Base-by-base conservation (phyloP, 768 basidiomycete species). In the Ramaria rubella region DNA sequence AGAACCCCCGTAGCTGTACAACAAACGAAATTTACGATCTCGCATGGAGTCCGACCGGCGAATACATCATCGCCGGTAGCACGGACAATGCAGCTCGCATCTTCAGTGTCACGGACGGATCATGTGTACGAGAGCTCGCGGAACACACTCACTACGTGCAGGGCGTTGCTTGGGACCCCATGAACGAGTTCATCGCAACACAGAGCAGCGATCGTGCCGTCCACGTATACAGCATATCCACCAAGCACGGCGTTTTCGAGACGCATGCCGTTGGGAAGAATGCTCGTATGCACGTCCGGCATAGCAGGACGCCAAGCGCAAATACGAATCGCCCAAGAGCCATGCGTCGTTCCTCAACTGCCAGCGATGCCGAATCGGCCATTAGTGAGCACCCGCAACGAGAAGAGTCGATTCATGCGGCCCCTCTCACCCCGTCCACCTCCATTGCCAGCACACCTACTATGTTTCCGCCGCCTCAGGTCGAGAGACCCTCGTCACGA, bases 121-220 rank as follows among this genome's bases (percentile, higher is more conserved):
- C 87, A 75, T 90, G 89, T 64, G 79, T 96, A 12, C 82, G 85
- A 62, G 90, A 93, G 68, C 87, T 94, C 58, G 87, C 90, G 1
- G 95, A 98, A 65, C 96, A 99, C 70, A 83, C 80, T 34, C 95
- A 98, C 70, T 98, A 90, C 67, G 96, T 99, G 0, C 96, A 99
- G 74, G 96, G 96, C 8, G 96, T 98, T 27, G 91, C 95, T 0
- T 99, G 96, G 96, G 96, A 99, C 62, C 96, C 96, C 1, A 72
- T 96, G 63, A 94, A 95, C 68, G 92, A 96, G 69, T 98, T 89
- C 67, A 90, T 99, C 59, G 94, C 96, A 3, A 98, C 96, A 0
- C 96, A 99, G 67, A 93, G 90, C 69, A 91, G 87, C 65, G 96
- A 99, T 70, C 81, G 95, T 45, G 88, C 93, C 21, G 95, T 98